Conservation (phyloP, 805 yeast genomes). For the Metschnikowia baotianmanensis region DNA sequence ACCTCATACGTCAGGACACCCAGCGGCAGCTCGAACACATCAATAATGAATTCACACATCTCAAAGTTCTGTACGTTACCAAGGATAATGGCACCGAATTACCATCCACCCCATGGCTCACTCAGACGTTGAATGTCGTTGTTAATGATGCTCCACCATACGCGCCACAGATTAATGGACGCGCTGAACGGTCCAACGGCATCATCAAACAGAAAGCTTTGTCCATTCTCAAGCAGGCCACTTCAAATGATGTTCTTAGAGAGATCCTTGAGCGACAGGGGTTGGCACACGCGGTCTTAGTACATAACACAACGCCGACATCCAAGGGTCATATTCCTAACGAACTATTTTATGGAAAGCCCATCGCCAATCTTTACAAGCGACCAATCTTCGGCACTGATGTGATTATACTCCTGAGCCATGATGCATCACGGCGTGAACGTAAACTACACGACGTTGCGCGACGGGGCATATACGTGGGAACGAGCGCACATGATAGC, state of each 20-base stretch:
- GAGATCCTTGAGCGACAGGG: not conserved
- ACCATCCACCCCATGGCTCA: not conserved
- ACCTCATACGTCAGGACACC: not conserved
- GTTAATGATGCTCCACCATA: not conserved
- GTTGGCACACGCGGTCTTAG: not conserved
- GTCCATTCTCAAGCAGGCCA: not conserved
- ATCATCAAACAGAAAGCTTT: not conserved
- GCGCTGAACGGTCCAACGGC: constrained; percentile 4
- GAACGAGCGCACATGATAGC: not conserved
- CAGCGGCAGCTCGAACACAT: not conserved
- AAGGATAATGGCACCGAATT: constrained; percentile 5
- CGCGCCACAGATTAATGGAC: constrained; percentile 2
- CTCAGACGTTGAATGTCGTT: not conserved
- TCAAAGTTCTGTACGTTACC: not conserved
- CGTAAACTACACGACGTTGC: not conserved
- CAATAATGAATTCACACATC: not conserved
- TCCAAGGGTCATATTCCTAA: not conserved
- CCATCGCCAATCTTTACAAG: not conserved
- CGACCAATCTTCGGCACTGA: constrained; percentile 1
- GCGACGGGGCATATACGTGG: not conserved
- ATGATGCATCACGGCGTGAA: not conserved
- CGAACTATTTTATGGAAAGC: not conserved
- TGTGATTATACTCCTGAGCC: not conserved
- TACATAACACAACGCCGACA: not conserved
- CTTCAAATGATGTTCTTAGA: not conserved